A percentile compares a stretch with the other conserved stretches of the same genome.
Evolutionary conservation across 1,139 yeast genomes (phyloP).

Genomic region (Debaryomyces nepalensis): DNA sequence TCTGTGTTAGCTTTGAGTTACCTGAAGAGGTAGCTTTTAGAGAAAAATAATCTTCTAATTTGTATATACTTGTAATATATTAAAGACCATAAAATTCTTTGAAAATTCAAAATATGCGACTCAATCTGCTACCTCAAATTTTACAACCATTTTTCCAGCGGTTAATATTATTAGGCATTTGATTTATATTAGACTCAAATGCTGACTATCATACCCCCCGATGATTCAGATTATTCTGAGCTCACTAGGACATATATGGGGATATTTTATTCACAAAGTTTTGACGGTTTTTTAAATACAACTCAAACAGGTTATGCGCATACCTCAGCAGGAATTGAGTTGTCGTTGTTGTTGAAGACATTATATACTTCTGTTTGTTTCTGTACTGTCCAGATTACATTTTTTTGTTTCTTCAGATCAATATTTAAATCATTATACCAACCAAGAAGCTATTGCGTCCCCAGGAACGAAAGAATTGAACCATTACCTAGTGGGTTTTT

Average conservation of each 20-base stretch:
- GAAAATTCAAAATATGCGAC: not conserved
- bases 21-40: slow-evolving; percentile 79
- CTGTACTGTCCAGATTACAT: slow-evolving; percentile 54
- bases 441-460: slow-evolving; percentile 54
- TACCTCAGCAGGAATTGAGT: slow-evolving; percentile 44
- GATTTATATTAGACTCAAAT: slow-evolving; percentile 13
- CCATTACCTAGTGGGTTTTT: slow-evolving; percentile 46
- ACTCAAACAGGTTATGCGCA: slow-evolving; percentile 63
- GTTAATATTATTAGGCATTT: slow-evolving; percentile 3
- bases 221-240: slow-evolving; percentile 29
- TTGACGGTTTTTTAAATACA: slow-evolving; percentile 52
- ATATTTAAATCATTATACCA: slow-evolving; percentile 57
- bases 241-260: slow-evolving; percentile 33
- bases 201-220: slow-evolving; percentile 26
- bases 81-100: not conserved
- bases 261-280: slow-evolving; percentile 29
- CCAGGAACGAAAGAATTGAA: slow-evolving; percentile 41
- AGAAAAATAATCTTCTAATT: slow-evolving; percentile 11
- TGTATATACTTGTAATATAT: not conserved
- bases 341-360: slow-evolving; percentile 48
- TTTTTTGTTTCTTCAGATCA: slow-evolving; percentile 57
- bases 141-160: slow-evolving; percentile 10
- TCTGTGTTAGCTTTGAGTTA: slow-evolving; percentile 76
- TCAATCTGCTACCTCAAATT: not conserved
- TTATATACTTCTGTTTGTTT: slow-evolving; percentile 54